Percentiles rank a stretch among this genome's conserved stretches.
Evolutionary conservation across 179 eudicot genomes (phyloP).

Genomic region (Beta corolliflora): DNA sequence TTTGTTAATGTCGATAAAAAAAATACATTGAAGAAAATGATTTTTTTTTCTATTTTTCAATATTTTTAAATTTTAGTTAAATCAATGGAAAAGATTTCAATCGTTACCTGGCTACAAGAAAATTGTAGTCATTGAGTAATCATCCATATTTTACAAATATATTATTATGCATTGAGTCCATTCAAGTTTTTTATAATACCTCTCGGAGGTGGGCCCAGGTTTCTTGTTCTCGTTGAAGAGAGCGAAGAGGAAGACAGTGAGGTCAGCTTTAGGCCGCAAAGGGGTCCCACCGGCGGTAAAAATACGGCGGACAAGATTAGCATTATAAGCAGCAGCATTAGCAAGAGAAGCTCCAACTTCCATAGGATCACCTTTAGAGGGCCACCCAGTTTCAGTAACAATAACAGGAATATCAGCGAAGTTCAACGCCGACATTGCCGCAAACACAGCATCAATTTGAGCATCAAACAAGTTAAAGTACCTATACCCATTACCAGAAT

Average conservation of each 20-base stretch:
- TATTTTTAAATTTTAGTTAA: too few relatives aligned
- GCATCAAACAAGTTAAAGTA: constrained; percentile 76
- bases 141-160: too few relatives aligned
- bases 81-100: too few relatives aligned
- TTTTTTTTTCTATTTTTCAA: too few relatives aligned
- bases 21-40: too few relatives aligned
- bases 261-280: constrained; percentile 56
- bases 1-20: too few relatives aligned
- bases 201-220: constrained; percentile 67
- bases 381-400: constrained; percentile 92
- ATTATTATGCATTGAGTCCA: too few relatives aligned
- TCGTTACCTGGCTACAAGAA: too few relatives aligned
- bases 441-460: constrained; percentile 81
- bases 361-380: constrained; percentile 70
- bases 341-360: constrained; percentile 66
- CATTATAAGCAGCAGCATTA: constrained; percentile 81
- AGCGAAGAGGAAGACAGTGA: constrained; percentile 72
- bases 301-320: constrained; percentile 53
- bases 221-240: constrained; percentile 85
- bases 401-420: constrained; percentile 59
- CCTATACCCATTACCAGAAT: constrained; percentile 58
- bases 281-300: constrained; percentile 88
- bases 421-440: constrained; percentile 68
- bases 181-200: constrained; percentile 1
- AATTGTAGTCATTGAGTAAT: too few relatives aligned